Evolutionary conservation across 345 rosid genomes (phyloP).

Genomic region (Syzygium aromaticum): DNA sequence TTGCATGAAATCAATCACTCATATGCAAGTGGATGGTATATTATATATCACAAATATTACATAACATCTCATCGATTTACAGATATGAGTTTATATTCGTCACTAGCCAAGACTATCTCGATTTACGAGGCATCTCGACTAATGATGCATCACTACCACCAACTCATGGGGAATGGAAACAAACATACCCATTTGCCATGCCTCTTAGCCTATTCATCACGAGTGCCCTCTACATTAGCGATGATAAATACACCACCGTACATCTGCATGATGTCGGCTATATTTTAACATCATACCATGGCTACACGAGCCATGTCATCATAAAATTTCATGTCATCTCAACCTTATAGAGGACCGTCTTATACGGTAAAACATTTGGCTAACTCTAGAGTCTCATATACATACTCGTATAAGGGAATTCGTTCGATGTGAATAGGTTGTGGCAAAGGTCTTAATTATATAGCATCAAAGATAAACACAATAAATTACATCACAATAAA

Average conservation of each 20-base stretch:
- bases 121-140: too few relatives aligned
- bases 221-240: neutral
- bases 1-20: neutral
- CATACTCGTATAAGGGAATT: too few relatives aligned
- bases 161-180: neutral
- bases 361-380: neutral
- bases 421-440: rapidly evolving
- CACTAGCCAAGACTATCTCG: rapidly evolving
- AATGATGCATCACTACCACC: neutral
- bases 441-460: neutral
- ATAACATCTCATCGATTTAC: too few relatives aligned
- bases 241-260: rapidly evolving
- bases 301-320: neutral
- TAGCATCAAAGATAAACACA: too few relatives aligned
- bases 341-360: neutral
- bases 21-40: too few relatives aligned
- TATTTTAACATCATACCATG: neutral
- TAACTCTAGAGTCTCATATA: neutral
- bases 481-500: neutral
- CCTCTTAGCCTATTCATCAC: neutral
- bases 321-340: neutral
- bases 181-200: neutral
- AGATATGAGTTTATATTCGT: neutral
- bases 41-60: neutral
- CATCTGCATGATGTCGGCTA: rapidly evolving